Conservation (phyloP, 176 grass and related monocot species). For the Alloteropsis semialata region DNA sequence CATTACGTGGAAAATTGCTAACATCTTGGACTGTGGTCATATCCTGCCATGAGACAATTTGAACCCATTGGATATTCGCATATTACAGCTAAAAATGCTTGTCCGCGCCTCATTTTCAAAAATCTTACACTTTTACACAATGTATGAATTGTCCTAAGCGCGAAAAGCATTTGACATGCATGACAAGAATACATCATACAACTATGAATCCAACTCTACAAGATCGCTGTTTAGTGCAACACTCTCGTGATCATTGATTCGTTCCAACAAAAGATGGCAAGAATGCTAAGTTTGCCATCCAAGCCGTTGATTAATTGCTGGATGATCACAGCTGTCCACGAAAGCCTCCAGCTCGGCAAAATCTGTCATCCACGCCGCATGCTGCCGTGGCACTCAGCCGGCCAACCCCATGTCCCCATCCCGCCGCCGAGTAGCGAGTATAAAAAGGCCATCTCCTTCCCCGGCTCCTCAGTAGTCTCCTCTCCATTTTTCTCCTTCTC, state of each 20-base stretch:
- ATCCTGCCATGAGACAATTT: neutral
- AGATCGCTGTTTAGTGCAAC: neutral
- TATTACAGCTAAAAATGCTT: neutral
- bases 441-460: neutral
- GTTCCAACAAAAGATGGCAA: neutral
- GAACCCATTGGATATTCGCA: neutral
- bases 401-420: neutral
- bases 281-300: neutral
- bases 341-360: neutral
- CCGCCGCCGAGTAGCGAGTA: neutral
- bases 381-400: neutral
- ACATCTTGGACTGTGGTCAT: neutral
- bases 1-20: neutral
- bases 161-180: neutral
- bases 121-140: neutral
- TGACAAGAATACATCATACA: neutral
- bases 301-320: neutral
- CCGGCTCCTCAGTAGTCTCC: neutral
- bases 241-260: neutral
- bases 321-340: neutral
- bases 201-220: neutral
- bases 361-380: neutral
- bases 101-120: neutral
- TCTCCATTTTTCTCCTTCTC: constrained; percentile 25
- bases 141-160: neutral